Evolutionary conservation across 1,284 basidiomycete species (phyloP), one percentile per base, ranked within the genome.

Genomic region (Irpex rosettiformis): DNA sequence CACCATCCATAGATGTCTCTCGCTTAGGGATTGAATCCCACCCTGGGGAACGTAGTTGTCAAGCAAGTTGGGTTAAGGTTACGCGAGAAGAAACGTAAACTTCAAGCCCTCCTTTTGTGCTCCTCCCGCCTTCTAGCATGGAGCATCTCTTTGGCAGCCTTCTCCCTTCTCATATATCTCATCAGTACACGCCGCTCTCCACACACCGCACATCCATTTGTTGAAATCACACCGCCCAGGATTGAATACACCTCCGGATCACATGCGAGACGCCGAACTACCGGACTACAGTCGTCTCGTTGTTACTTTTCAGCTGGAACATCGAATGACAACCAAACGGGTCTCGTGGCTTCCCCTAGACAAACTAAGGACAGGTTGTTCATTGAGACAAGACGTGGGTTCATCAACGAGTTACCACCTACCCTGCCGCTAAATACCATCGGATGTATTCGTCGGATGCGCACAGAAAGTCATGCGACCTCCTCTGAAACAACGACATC

Each of bases 401-500:
- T n/a, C n/a, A 16, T 8, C 33, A 37, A 16, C 11, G 33, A 8
- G 33, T 8, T 37, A 16, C 33, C 33, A 16, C 33, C 16, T 16
- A 8, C 16, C 33, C 33, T 11, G 33, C 11, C 16, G 33, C 33
- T 37, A 37, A 37, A 37, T 16, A 37, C 16, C 16, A 16, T 11
- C 33, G 33, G 33, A 16, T 16, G 11, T 24, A 47, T 18, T 47
- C 13, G 48, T 51, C 25, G 48, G 25, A 25, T 25, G 24, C 22
- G 48, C 7, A 51, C 11, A 25, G 25, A 13, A 28, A 51, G 48
- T 51, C 48, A 51, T 51, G 25, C 48, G 48, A 51, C 48, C 21
- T 11, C 48, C 33, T 13, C 22, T 51, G 48, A 51, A 51, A 51
- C 48, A 27, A 10, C 22, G 48, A 51, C 48, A 51, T 51, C 48